Conservation (phyloP, 1,284 basidiomycete species). For the Phellinidium pouzarii region DNA sequence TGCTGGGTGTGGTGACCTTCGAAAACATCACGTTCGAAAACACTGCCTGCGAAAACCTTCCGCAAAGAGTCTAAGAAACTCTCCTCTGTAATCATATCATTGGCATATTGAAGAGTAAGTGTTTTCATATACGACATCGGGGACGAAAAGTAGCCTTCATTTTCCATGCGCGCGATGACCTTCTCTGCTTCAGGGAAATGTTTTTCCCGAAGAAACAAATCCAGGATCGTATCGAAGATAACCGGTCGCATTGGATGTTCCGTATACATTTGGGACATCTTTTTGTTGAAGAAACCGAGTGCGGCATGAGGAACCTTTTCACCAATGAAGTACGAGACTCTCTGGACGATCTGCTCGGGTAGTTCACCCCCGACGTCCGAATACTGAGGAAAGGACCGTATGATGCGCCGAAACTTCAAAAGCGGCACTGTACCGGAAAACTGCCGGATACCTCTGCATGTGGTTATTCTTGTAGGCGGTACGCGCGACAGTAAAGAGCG, state of each 20-base stretch:
- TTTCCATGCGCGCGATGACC: neutral
- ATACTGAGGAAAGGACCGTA: neutral
- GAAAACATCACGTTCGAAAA: too few species aligned
- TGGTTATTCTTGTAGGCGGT: neutral
- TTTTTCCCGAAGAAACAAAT: constrained; percentile 6
- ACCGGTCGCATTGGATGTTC: too few species aligned
- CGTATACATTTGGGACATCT: neutral
- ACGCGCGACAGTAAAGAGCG: neutral
- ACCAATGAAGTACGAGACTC: constrained; percentile 2
- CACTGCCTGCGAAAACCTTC: constrained; percentile 2
- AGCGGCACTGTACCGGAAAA: neutral
- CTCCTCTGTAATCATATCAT: neutral
- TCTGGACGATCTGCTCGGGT: neutral
- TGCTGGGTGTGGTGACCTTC: neutral
- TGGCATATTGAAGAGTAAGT: neutral
- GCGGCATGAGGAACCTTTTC: neutral
- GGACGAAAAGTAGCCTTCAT: neutral
- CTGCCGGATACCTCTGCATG: neutral
- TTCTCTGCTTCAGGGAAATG: constrained; percentile 6
- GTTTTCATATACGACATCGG: constrained; percentile 2
- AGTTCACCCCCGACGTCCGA: neutral
- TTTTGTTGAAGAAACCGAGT: neutral
- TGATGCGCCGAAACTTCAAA: neutral
- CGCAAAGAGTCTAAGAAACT: constrained; percentile 3
- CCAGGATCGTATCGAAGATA: neutral